A percentile compares a stretch with the other conserved stretches of the same genome.
These are phyloP conservation scores for Leucocoprinus leucothites DNA, from an alignment of 768 basidiomycete genomes.

Conservation along the genomic window DNA sequence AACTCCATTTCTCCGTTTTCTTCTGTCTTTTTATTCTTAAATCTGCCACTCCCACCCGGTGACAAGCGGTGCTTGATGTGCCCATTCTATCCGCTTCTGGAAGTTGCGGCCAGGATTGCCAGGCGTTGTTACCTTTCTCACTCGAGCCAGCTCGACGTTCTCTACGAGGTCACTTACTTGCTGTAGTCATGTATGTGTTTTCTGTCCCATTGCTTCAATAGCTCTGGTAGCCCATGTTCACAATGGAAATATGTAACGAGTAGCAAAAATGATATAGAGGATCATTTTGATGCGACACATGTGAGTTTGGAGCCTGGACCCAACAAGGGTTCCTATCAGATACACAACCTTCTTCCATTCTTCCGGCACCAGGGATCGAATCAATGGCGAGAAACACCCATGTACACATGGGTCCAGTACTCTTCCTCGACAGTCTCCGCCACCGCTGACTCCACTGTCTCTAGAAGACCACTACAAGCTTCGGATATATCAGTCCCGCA, in stretches of 20 bases:
- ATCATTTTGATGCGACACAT: background rate
- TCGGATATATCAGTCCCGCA: background rate
- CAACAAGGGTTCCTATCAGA: constrained; percentile 1
- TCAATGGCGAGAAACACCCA: constrained; percentile 13
- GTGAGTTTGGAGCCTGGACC: too few species aligned
- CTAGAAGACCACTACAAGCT: constrained; percentile 17
- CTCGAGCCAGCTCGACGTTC: constrained; percentile 27
- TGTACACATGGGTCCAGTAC: constrained; percentile 36
- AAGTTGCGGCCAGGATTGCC: background rate
- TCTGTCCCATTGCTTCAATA: constrained; percentile 12
- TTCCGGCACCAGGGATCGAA: constrained; percentile 5
- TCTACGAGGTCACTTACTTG: constrained; percentile 23
- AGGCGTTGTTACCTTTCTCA: constrained; percentile 8
- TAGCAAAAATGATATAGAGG: background rate
- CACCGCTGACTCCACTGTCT: constrained; percentile 35
- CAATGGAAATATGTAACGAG: constrained; percentile 9
- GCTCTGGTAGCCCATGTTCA: constrained; percentile 11
- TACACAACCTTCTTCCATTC: background rate
- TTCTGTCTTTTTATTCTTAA: constrained; percentile 9
- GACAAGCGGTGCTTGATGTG: constrained; percentile 26
- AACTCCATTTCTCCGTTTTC: constrained; percentile 10
- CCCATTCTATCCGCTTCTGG: constrained; percentile 12
- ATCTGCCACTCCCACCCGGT: constrained; percentile 16
- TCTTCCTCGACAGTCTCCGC: constrained; percentile 29
- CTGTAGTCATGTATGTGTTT: constrained; percentile 32